Evolutionary conservation across 2,329 filamentous ascomycete species (phyloP), one percentile per base, ranked within the genome.

Genomic region (Boeremia lycopersici): DNA sequence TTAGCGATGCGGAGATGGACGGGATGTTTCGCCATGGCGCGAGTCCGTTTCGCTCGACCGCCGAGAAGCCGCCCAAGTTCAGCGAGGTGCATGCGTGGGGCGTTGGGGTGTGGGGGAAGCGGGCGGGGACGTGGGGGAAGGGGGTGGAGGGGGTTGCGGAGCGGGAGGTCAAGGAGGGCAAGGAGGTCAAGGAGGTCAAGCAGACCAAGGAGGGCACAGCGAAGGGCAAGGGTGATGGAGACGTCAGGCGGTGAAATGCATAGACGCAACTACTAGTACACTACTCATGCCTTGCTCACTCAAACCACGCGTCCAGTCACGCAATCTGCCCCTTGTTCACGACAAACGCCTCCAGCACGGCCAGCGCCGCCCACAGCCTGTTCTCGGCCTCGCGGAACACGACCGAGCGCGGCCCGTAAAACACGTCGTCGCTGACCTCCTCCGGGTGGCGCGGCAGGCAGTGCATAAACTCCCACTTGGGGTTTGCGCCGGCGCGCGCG

Each of bases 391-490:
- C 95, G 2, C 86, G 86, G 78, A 97, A 99, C 4, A 98, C 95
- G 25, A 99, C 79, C 34, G 90, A 96, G 68, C 89, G 84, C 0
- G 85, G 82, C 42, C 90, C 87, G 76, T 98, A 97, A 72, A 99
- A 98, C 1, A 99, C 93, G 70, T 95, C 92, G 69, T 99, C 93
- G 53, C 84, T 86, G 30, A 99, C 95, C 78, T 99, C 95, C 75
- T 99, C 93, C 0, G 85, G 85, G 72, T 99, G 93, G 59, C 95
- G 85, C 12, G 95, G 95, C 55, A 99, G 78, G 74, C 95, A 99
- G 80, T 99, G 95, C 95, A 99, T 97, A 75, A 99, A 99, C 76
- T 91, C 92, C 95, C 95, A 99, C 60, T 84, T 84, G 12, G 89
- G 82, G 74, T 95, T 96, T 36, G 95, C 95, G 17, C 91, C 93